A percentile compares a stretch with the other conserved stretches of the same genome.
Evolutionary conservation across 139 green algal species (phyloP).

Genomic region (Tetraselmis chui): DNA sequence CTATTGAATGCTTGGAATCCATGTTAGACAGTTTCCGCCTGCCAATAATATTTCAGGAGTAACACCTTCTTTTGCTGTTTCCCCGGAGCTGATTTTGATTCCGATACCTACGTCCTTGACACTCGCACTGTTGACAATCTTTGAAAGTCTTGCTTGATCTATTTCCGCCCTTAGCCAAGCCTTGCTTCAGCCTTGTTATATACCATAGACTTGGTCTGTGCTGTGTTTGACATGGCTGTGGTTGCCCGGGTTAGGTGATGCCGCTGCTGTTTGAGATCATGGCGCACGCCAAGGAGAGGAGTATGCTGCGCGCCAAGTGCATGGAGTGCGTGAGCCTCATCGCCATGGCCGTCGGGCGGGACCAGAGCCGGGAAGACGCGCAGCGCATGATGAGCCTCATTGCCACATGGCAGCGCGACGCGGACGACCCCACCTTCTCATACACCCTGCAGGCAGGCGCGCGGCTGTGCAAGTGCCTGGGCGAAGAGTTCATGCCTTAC

Average conservation of each 20-base stretch:
- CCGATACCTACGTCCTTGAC: too few species aligned
- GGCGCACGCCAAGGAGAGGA: slow-evolving; percentile 48
- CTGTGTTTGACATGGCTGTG: background rate
- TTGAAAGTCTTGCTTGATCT: too few species aligned
- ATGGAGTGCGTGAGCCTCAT: slow-evolving; percentile 96
- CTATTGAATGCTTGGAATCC: too few species aligned
- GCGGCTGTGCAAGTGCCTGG: slow-evolving; percentile 94
- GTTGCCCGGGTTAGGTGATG: slow-evolving; percentile 52
- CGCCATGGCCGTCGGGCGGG: slow-evolving; percentile 93
- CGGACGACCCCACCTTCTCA: slow-evolving; percentile 61
- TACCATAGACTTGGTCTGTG: too few species aligned
- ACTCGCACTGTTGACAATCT: too few species aligned
- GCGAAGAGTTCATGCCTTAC: slow-evolving; percentile 94
- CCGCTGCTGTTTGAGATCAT: slow-evolving; percentile 86
- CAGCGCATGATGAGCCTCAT: slow-evolving; percentile 82
- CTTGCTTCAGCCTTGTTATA: too few species aligned
- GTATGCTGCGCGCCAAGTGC: slow-evolving; percentile 84
- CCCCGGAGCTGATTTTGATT: too few species aligned
- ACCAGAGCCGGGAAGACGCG: slow-evolving; percentile 83
- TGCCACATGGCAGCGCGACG: slow-evolving; percentile 23
- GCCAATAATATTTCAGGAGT: too few species aligned
- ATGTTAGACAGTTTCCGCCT: too few species aligned
- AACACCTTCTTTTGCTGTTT: too few species aligned
- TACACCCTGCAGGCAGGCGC: slow-evolving; percentile 90
- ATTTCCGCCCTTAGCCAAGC: too few species aligned